These are phyloP conservation scores for Papilionanthe hybrid DNA, from an alignment of 116 monocot species.

Conservation along the genomic window DNA sequence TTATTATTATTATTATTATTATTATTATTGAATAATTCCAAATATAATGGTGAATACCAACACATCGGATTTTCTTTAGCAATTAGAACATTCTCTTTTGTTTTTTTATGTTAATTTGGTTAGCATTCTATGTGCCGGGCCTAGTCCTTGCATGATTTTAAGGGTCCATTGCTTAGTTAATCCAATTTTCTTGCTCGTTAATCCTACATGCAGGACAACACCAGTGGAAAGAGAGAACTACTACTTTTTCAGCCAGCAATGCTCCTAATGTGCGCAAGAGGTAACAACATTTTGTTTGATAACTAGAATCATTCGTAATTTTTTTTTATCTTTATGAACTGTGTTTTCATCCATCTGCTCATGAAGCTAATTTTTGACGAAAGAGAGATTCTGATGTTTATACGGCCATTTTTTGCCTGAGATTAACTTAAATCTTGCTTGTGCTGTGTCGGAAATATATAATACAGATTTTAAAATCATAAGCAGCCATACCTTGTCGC, in stretches of 20 bases:
- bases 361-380: too few relatives aligned
- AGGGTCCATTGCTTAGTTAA: neutral
- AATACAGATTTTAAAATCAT: neutral
- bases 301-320: neutral
- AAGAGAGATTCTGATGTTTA: too few relatives aligned
- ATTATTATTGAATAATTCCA: too few relatives aligned
- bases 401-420: neutral
- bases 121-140: neutral
- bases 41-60: too few relatives aligned
- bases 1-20: too few relatives aligned
- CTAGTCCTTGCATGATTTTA: neutral
- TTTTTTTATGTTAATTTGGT: neutral
- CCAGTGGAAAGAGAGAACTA: slow-evolving; percentile 26
- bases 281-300: slow-evolving; percentile 9
- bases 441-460: neutral
- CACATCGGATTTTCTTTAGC: neutral
- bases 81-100: neutral
- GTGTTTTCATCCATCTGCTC: neutral
- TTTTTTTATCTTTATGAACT: neutral
- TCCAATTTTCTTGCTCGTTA: neutral
- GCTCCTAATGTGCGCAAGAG: slow-evolving; percentile 10
- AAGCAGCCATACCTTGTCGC: too few relatives aligned
- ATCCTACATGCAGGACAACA: slow-evolving; percentile 20
- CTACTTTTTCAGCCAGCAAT: slow-evolving; percentile 12
- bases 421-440: neutral